Percentiles rank a stretch among this genome's conserved stretches.
Evolutionary conservation across 257 asterid species (phyloP).

Genomic region (Lycium ferocissimum): DNA sequence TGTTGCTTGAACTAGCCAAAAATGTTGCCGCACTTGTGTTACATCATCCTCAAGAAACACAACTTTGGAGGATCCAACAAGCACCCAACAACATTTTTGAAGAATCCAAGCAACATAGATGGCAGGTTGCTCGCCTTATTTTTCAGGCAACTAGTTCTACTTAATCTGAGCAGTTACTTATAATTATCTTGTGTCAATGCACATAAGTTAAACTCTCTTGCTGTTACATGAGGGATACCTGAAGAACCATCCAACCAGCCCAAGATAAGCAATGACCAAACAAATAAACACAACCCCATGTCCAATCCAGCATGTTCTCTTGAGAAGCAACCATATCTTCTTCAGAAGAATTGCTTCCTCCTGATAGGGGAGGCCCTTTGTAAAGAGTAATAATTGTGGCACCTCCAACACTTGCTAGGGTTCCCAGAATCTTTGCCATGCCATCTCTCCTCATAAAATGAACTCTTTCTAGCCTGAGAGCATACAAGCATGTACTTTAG

Average conservation of each 20-base stretch:
- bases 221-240: constrained; percentile 43
- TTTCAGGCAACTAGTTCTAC: background rate
- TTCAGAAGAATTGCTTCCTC: constrained; percentile 35
- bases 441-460: constrained; percentile 66
- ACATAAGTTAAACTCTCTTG: background rate
- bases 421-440: constrained; percentile 75
- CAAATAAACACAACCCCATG: constrained; percentile 80
- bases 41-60: no score
- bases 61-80: background rate
- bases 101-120: background rate
- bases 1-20: background rate
- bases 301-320: constrained; percentile 60
- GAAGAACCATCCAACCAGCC: constrained; percentile 97
- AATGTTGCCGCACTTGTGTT: background rate
- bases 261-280: constrained; percentile 86
- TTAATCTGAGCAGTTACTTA: background rate
- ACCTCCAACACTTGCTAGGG: constrained; percentile 79
- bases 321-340: constrained; percentile 39
- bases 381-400: constrained; percentile 77
- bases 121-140: background rate
- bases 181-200: background rate
- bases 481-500: background rate
- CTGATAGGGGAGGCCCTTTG: constrained; percentile 73
- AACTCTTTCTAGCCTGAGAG: constrained; percentile 61
- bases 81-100: background rate